Conservation (phyloP, 2,329 filamentous ascomycete species). For the Colletotrichum sp. region DNA sequence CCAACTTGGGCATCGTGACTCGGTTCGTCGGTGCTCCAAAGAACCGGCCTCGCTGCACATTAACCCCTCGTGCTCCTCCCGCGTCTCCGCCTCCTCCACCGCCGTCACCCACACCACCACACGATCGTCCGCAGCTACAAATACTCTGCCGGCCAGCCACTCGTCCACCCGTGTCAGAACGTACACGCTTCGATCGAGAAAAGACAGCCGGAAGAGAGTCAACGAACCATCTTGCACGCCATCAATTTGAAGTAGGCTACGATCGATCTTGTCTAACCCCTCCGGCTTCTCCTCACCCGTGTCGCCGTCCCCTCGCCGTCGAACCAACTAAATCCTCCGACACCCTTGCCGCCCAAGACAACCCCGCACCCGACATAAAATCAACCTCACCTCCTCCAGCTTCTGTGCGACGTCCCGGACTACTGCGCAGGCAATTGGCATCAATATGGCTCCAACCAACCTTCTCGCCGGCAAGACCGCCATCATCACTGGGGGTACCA, state of each 20-base stretch:
- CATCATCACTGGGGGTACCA: slow-evolving; percentile 86
- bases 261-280: not conserved
- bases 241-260: not conserved
- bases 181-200: not conserved
- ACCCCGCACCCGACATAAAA: not conserved
- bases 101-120: not conserved
- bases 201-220: not conserved
- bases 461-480: slow-evolving; percentile 78
- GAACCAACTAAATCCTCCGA: not conserved
- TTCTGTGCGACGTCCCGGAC: not conserved
- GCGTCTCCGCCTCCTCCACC: not conserved
- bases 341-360: not conserved
- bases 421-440: not conserved
- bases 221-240: not conserved
- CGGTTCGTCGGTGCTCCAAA: slow-evolving; percentile 9
- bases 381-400: not conserved
- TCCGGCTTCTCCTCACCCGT: not conserved
- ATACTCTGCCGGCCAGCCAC: not conserved
- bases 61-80: slow-evolving; percentile 2
- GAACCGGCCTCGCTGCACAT: slow-evolving; percentile 12
- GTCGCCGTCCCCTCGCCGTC: not conserved
- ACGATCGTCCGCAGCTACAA: not conserved
- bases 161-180: not conserved
- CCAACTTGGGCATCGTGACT: not conserved
- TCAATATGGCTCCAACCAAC: slow-evolving; percentile 47